Evolutionary conservation across 2,329 filamentous ascomycete genomes (phyloP).

Genomic region (Fusarium albosuccineum): DNA sequence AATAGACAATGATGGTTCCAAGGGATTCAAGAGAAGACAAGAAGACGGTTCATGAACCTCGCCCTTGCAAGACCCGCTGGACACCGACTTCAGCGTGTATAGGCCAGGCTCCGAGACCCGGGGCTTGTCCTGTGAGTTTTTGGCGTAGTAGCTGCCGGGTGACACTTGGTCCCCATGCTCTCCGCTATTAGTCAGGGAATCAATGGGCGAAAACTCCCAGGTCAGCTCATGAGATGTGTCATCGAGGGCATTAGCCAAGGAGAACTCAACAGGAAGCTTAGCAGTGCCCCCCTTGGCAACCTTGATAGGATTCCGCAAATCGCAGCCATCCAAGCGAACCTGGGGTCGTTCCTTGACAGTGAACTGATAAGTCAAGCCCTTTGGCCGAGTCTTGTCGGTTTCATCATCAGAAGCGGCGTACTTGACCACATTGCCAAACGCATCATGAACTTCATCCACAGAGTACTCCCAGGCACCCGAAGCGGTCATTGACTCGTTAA

Average conservation of each 20-base stretch:
- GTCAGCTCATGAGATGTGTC: constrained; percentile 79
- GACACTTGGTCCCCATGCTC: constrained; percentile 74
- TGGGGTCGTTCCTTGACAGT: constrained; percentile 88
- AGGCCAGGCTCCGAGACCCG: constrained; percentile 82
- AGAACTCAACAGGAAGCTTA: constrained; percentile 78
- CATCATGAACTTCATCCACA: constrained; percentile 92
- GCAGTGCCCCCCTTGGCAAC: constrained; percentile 80
- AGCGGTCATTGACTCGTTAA: constrained; percentile 89
- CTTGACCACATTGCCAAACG: constrained; percentile 85
- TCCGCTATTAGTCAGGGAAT: constrained; percentile 75
- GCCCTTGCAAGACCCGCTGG: constrained; percentile 84
- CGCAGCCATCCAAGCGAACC: constrained; percentile 79
- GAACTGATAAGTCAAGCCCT: constrained; percentile 81
- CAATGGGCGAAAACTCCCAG: constrained; percentile 85
- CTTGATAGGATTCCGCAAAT: constrained; percentile 83
- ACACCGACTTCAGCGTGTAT: constrained; percentile 85
- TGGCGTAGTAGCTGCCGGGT: constrained; percentile 70
- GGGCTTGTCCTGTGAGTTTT: constrained; percentile 73
- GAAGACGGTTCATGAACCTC: constrained; percentile 94
- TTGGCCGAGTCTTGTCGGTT: constrained; percentile 71
- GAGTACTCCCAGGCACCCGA: constrained; percentile 90
- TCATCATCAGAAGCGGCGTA: constrained; percentile 78
- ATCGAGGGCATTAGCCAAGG: constrained; percentile 68
- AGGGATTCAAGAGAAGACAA: constrained; percentile 91
- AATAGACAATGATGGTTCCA: constrained; percentile 83